These are phyloP conservation scores for Hamamelis virginiana DNA, from an alignment of 164 flowering plant species.

Conservation along the genomic window DNA sequence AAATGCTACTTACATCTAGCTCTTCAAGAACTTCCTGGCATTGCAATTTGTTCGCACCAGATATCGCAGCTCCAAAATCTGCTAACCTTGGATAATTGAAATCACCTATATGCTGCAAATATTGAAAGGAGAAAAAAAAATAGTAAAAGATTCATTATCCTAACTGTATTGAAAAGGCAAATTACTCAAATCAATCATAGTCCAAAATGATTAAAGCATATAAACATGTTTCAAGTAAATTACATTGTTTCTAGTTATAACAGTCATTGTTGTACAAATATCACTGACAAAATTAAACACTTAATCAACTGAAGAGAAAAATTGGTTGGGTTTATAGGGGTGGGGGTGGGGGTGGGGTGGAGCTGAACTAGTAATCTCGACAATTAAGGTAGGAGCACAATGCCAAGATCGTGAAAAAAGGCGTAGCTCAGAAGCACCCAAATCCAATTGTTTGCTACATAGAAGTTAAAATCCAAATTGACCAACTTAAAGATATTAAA, in stretches of 20 bases:
- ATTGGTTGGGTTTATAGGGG: too few relatives aligned
- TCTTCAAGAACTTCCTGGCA: slow-evolving; percentile 95
- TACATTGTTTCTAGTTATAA: not conserved
- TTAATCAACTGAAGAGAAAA: not conserved
- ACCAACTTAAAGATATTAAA: too few relatives aligned
- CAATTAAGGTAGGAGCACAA: too few relatives aligned
- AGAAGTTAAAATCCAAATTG: too few relatives aligned
- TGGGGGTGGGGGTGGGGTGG: too few relatives aligned
- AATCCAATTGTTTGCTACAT: too few relatives aligned
- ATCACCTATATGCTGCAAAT: slow-evolving; percentile 90
- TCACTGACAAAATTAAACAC: not conserved
- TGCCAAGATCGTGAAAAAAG: too few relatives aligned
- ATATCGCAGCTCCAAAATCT: slow-evolving; percentile 99
- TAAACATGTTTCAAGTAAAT: not conserved
- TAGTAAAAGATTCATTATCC: not conserved
- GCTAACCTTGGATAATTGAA: slow-evolving; percentile 88
- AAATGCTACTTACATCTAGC: slow-evolving; percentile 71
- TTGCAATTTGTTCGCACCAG: slow-evolving; percentile 80
- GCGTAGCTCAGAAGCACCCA: too few relatives aligned
- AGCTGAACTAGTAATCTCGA: too few relatives aligned
- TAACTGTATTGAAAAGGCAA: not conserved
- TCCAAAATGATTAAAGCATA: not conserved
- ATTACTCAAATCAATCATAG: not conserved
- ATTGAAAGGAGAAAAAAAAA: slow-evolving; percentile 1
- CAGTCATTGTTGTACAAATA: not conserved